Base-by-base conservation (phyloP, 2,329 filamentous ascomycete genomes). In the Colletotrichum cereale region DNA sequence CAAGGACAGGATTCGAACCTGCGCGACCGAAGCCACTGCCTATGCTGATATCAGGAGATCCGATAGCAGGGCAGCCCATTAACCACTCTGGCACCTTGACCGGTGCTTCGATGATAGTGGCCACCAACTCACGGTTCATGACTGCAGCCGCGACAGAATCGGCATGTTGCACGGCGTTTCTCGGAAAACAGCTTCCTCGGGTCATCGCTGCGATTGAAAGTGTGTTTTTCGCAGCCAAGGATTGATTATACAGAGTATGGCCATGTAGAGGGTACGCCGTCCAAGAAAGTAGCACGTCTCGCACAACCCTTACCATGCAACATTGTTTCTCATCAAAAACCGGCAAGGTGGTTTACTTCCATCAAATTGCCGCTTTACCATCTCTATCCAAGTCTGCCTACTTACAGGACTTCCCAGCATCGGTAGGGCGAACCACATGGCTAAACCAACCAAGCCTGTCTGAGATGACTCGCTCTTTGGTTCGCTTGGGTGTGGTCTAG, bases 81-180 rank as follows among this genome's bases (percentile, higher is more conserved):
- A 71, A 71, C 68, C 68, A 71, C 68, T 71, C 68, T 71, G 68
- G 68, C 68, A 71, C 68, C 68, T 71, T 71, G 68, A 71, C 68
- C 7, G 18, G 2, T 40, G 14, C 26, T n/a, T 34, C 2, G 24
- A 16, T 50, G 42, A 0, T 8, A 2, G 0, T 10, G 1, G 0
- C 14, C 0, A 11, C 52, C 14, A 5, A 14, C 3, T 34, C 0
- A 24, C 21, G 16, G 0, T 12, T n/a, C 6, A 31, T 36, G 38
- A n/a, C 21, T 21, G 11, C 24, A 10, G 26, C 18, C 12, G 10
- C 36, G n/a, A 5, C 36, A 21, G 21, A 12, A 11, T 4, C 56
- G 26, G 11, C 11, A 14, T 24, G 2, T 5, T n/a, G 5, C 52
- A 16, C 31, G n/a, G 52, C 12, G 6, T 18, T 14, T 18, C 21